Conservation (phyloP, 1,284 basidiomycete genomes). For the Termitomyces sp. region DNA sequence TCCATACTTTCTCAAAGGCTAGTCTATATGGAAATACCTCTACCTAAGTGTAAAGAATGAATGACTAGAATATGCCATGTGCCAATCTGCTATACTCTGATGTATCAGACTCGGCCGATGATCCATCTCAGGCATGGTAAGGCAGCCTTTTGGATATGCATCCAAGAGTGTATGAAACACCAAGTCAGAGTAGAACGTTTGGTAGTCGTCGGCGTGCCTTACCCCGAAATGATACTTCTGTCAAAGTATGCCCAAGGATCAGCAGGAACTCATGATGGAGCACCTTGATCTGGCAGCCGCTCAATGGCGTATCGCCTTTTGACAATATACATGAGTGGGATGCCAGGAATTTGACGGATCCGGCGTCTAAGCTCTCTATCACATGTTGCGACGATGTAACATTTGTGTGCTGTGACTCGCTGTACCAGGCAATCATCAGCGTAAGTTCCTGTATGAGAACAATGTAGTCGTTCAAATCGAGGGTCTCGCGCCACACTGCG, state of each 20-base stretch:
- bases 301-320: slow-evolving; percentile 89
- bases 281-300: slow-evolving; percentile 86
- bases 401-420: slow-evolving; percentile 90
- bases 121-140: background rate
- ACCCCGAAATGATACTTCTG: background rate
- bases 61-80: background rate
- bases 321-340: slow-evolving; percentile 96
- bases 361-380: slow-evolving; percentile 91
- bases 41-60: background rate
- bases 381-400: slow-evolving; percentile 97
- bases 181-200: background rate
- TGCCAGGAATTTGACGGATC: slow-evolving; percentile 90
- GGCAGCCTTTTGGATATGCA: background rate
- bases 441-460: slow-evolving; percentile 93
- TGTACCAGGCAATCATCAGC: slow-evolving; percentile 98
- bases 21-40: background rate
- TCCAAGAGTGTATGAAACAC: background rate
- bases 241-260: background rate
- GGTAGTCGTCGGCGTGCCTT: background rate
- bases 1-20: no score
- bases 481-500: slow-evolving; percentile 92
- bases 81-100: background rate
- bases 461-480: slow-evolving; percentile 90
- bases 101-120: background rate
- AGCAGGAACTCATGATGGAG: slow-evolving; percentile 38